Percentiles rank a stretch among this genome's conserved stretches.
Conservation (phyloP, 2,329 filamentous ascomycete genomes). For the Phoma sp. region DNA sequence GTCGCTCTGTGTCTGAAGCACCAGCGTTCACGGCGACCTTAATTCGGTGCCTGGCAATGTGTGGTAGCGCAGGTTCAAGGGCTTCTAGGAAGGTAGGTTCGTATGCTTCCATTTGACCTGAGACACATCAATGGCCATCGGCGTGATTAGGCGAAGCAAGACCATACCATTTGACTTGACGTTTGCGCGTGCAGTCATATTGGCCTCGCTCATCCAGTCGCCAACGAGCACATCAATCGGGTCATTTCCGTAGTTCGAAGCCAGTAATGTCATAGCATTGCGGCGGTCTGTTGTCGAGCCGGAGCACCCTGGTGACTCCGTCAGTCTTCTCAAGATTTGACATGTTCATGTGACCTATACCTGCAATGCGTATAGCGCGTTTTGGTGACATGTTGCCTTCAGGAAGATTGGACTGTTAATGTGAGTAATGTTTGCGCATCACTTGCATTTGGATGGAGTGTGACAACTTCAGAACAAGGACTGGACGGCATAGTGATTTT, state of each 20-base stretch:
- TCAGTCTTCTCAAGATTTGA: background rate
- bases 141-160: background rate
- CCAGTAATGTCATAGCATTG: conserved; percentile 39
- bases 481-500: conserved; percentile 14
- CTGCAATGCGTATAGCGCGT: conserved; percentile 32
- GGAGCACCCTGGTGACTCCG: conserved; percentile 31
- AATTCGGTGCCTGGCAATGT: conserved; percentile 41
- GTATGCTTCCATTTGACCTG: conserved; percentile 51
- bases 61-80: conserved; percentile 49
- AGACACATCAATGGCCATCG: conserved; percentile 1
- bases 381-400: conserved; percentile 22
- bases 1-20: conserved; percentile 38
- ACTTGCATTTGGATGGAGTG: background rate
- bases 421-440: background rate
- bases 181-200: conserved; percentile 39
- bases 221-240: conserved; percentile 43
- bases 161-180: conserved; percentile 28
- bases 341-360: conserved; percentile 8
- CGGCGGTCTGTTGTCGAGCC: conserved; percentile 42
- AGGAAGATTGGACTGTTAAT: conserved; percentile 3
- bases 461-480: background rate
- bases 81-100: conserved; percentile 61
- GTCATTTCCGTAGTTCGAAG: conserved; percentile 36
- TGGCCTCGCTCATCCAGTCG: conserved; percentile 43
- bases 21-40: conserved; percentile 47